Conservation (phyloP, 1,139 yeast genomes). For the Candida albicans region DNA sequence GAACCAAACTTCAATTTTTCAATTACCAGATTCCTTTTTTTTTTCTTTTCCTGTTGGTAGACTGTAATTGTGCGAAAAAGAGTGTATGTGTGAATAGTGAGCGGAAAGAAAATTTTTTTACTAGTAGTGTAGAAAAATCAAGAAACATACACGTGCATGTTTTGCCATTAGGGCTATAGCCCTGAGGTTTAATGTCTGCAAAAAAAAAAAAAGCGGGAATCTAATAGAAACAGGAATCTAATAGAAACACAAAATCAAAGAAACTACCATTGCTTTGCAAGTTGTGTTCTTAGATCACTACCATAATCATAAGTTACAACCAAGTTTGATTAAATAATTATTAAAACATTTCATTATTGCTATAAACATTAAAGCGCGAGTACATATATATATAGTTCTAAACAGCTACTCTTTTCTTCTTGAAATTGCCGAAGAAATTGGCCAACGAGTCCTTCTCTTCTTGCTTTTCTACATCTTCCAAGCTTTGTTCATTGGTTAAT, state of each 20-base stretch:
- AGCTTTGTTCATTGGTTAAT: constrained; percentile 26
- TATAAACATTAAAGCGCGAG: too few species aligned
- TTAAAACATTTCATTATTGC: too few species aligned
- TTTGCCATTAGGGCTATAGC: constrained; percentile 5
- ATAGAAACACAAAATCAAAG: too few species aligned
- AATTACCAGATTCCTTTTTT: neutral
- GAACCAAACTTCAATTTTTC: constrained; percentile 5
- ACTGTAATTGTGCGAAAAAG: constrained; percentile 1
- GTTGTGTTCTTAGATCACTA: too few species aligned
- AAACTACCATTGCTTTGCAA: too few species aligned
- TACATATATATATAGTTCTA: neutral
- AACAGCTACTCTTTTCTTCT: constrained; percentile 3
- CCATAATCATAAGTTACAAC: too few species aligned
- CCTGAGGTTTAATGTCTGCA: constrained; percentile 1
- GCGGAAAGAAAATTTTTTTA: neutral
- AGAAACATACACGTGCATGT: neutral
- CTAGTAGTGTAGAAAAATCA: neutral
- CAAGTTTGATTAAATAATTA: too few species aligned
- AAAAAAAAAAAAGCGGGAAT: too few species aligned
- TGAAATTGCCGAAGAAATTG: constrained; percentile 5
- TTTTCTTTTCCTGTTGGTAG: constrained; percentile 4
- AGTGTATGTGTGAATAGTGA: neutral
- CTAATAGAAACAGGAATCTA: too few species aligned
- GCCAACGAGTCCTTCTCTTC: constrained; percentile 12
- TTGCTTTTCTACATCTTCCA: constrained; percentile 14